Conservation (phyloP, 805 yeast genomes). For the Jamesozyma rosinii region DNA sequence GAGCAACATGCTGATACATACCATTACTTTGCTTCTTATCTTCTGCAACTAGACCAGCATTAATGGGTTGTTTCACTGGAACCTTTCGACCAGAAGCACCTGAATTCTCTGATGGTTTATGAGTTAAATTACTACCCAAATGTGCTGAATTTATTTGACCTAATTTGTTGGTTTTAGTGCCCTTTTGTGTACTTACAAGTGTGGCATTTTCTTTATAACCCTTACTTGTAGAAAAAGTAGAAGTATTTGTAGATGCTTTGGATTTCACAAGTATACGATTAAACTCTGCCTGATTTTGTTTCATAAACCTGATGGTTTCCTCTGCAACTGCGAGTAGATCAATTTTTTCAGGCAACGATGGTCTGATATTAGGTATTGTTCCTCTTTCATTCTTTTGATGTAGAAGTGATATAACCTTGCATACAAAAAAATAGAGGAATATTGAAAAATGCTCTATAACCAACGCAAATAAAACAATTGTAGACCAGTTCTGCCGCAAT, state of each 20-base stretch:
- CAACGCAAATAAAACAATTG: conserved; percentile 29
- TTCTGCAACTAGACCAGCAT: neutral
- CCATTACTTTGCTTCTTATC: neutral
- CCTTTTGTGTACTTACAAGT: neutral
- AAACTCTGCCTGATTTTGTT: neutral
- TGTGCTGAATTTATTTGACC: neutral
- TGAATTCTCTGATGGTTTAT: no score
- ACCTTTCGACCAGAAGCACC: no score
- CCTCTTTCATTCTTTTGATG: conserved; percentile 2
- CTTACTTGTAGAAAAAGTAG: no score
- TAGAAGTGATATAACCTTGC: conserved; percentile 2
- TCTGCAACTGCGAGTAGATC: conserved; percentile 5
- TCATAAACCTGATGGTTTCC: conserved; percentile 9
- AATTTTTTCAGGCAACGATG: conserved; percentile 4
- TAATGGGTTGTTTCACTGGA: no score
- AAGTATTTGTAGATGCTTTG: no score
- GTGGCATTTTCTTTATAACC: no score
- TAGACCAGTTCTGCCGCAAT: conserved; percentile 27
- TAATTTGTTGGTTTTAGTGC: neutral
- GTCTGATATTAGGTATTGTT: neutral
- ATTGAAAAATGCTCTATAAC: conserved; percentile 26
- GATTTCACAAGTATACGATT: neutral
- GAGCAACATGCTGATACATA: neutral
- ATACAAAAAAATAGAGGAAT: conserved; percentile 4
- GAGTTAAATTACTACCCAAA: neutral